phyloP scores from a whole-genome alignment of 768 basidiomycete genomes.

The Leccinellum rugosiceps region DNA sequence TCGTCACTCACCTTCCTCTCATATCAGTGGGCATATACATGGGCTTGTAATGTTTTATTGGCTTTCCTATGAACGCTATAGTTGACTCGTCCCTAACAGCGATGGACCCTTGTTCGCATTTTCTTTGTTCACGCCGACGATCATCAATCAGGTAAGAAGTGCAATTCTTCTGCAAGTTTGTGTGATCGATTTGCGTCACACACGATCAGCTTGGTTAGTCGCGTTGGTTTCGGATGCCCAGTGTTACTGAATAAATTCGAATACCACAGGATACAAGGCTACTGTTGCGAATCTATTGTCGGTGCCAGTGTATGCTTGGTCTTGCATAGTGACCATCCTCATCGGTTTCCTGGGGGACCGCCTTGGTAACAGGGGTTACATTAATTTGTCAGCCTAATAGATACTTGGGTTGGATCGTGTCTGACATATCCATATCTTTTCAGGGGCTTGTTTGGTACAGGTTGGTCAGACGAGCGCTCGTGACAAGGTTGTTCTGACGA shows the following conservation, averaged over 20 bases:
- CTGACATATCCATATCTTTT: slow-evolving; percentile 11
- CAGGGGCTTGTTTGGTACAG: slow-evolving; percentile 32
- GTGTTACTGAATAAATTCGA: background rate
- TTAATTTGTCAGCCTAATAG: slow-evolving; percentile 51
- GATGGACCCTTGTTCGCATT: slow-evolving; percentile 52
- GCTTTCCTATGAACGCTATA: background rate
- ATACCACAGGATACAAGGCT: slow-evolving; percentile 49
- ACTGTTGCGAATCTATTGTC: slow-evolving; percentile 71
- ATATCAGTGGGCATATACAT: slow-evolving; percentile 62
- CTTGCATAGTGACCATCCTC: slow-evolving; percentile 60
- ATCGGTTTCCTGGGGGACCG: slow-evolving; percentile 65
- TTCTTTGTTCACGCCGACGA: slow-evolving; percentile 48
- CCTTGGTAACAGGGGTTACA: slow-evolving; percentile 50
- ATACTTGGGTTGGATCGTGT: background rate
- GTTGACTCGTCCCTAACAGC: slow-evolving; percentile 26
- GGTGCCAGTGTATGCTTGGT: slow-evolving; percentile 75
- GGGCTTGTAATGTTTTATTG: slow-evolving; percentile 52
- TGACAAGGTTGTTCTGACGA: slow-evolving; percentile 2
- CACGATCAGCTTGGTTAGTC: slow-evolving; percentile 20
- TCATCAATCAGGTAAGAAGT: slow-evolving; percentile 47
- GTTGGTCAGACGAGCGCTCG: slow-evolving; percentile 6
- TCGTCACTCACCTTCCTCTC: background rate
- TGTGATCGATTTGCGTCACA: background rate
- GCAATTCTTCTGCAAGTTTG: background rate
- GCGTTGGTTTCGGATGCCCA: background rate